Percentiles rank a stretch among this genome's conserved stretches.
Conservation (phyloP, 371 early-diverging fungal genomes). For the Mortierella sp. region DNA sequence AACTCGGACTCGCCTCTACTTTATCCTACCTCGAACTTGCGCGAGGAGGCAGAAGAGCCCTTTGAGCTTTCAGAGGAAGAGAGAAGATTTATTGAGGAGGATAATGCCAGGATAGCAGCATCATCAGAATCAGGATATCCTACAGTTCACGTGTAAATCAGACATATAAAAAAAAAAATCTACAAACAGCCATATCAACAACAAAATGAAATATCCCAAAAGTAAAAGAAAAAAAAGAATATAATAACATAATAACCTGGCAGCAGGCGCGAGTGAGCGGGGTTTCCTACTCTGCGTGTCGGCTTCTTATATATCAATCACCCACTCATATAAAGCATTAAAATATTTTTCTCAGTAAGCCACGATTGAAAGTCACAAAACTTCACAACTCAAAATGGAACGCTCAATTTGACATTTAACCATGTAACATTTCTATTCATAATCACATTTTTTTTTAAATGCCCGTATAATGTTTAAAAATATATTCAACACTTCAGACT, state of each 20-base stretch:
- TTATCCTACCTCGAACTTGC: constrained; percentile 40
- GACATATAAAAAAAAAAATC: not conserved
- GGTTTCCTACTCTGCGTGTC: not conserved
- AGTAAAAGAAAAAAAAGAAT: not conserved
- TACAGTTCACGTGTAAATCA: constrained; percentile 13
- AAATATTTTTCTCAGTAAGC: no score
- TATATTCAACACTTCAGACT: constrained; percentile 45
- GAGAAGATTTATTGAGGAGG: constrained; percentile 52
- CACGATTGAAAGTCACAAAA: not conserved
- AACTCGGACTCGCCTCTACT: constrained; percentile 24
- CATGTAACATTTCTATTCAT: not conserved
- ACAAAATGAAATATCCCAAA: not conserved
- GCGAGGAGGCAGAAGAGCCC: constrained; percentile 18
- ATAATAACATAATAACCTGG: not conserved
- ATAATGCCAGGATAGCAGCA: constrained; percentile 45
- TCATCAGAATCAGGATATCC: constrained; percentile 15
- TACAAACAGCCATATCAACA: not conserved
- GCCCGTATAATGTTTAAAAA: constrained; percentile 40
- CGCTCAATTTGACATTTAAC: not conserved
- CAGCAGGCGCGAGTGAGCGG: not conserved
- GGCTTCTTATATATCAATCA: not conserved
- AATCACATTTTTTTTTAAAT: not conserved
- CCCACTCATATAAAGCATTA: no score
- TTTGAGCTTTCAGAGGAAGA: constrained; percentile 55
- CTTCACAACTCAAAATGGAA: not conserved